A percentile compares a stretch with the other conserved stretches of the same genome.
These are phyloP conservation scores for Rhodomyrtus psidioides DNA, from an alignment of 441 rosid species.

Conservation along the genomic window DNA sequence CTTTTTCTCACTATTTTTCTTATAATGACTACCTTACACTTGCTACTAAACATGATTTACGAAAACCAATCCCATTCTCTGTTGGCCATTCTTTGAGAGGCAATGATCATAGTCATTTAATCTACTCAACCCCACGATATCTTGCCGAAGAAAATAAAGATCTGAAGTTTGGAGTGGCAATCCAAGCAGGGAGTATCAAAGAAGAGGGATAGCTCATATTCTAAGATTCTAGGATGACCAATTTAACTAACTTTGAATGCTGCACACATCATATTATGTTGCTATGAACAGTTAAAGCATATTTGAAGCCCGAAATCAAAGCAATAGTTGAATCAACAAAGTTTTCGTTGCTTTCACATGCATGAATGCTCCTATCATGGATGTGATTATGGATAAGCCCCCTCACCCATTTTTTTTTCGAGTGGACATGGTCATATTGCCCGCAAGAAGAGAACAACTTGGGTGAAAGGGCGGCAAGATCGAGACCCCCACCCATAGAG, in stretches of 20 bases:
- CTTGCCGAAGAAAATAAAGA: not conserved
- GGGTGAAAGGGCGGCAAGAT: conserved; percentile 13
- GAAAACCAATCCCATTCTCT: not conserved
- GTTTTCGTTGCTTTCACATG: not conserved
- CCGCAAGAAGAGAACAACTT: conserved; percentile 95
- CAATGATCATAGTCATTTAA: not conserved
- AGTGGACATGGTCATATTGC: conserved; percentile 97
- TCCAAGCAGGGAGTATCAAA: not conserved
- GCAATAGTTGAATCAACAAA: not conserved
- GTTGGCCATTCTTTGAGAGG: not conserved
- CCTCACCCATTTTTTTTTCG: conserved; percentile 8
- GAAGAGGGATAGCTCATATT: not conserved
- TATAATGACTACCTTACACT: not conserved
- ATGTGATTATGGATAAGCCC: not conserved
- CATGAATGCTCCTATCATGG: not conserved
- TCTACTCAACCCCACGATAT: not conserved
- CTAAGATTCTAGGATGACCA: not conserved
- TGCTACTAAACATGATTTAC: not conserved
- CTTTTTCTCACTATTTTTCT: not conserved
- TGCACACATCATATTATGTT: not conserved
- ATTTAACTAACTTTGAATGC: not conserved
- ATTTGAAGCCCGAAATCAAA: not conserved
- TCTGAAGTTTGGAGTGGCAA: not conserved
- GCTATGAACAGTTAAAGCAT: not conserved
- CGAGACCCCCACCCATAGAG: no score